phyloP scores from a whole-genome alignment of 768 basidiomycete genomes.

The Tulasnella sp. region DNA sequence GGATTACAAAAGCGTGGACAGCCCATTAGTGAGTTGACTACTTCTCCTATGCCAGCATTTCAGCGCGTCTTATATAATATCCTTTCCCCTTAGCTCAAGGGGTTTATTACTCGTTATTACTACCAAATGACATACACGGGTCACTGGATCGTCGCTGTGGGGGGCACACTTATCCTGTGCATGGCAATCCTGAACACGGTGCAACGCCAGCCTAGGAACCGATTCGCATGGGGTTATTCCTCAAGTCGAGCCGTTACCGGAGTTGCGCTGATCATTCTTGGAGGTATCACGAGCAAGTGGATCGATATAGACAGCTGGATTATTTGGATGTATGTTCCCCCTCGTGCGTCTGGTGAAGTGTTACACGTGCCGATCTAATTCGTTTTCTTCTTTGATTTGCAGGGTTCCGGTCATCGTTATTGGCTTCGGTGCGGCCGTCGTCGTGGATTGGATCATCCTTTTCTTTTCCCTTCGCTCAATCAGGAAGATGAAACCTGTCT shows the following conservation, averaged over 20 bases:
- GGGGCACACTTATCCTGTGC: background rate
- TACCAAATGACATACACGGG: background rate
- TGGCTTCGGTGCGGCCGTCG: background rate
- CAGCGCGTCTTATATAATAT: background rate
- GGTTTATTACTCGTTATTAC: background rate
- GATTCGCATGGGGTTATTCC: background rate
- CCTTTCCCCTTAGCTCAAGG: background rate
- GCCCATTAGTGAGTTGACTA: background rate
- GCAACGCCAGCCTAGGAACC: background rate
- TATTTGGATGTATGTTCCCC: background rate
- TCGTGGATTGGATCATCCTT: background rate
- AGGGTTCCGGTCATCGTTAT: background rate
- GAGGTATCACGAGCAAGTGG: background rate
- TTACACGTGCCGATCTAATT: background rate
- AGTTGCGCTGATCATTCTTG: background rate
- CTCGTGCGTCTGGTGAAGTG: background rate
- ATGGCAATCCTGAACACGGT: slow-evolving; percentile 1
- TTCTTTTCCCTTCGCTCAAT: background rate
- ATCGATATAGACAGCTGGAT: background rate
- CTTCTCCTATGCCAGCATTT: background rate
- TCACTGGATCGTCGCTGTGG: background rate
- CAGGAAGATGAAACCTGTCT: background rate
- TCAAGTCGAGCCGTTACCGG: background rate
- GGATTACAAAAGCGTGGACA: background rate
- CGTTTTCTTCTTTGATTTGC: background rate